These are phyloP conservation scores for Botrytis fragariae DNA, from an alignment of 2,329 filamentous ascomycete genomes.

Conservation along the genomic window DNA sequence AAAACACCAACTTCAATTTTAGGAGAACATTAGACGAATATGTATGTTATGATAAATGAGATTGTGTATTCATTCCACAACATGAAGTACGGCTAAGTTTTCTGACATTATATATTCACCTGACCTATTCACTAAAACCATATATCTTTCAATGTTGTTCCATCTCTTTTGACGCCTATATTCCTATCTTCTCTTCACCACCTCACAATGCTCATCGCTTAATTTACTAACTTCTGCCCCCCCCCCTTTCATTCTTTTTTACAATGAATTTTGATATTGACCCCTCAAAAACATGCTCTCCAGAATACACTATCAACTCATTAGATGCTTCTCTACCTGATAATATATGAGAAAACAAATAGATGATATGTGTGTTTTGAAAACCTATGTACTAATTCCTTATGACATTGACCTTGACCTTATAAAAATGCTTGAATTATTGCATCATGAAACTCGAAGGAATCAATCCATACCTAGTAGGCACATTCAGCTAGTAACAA, in stretches of 20 bases:
- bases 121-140: not conserved
- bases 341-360: not conserved
- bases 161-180: not conserved
- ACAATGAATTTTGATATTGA: not conserved
- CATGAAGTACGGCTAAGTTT: not conserved
- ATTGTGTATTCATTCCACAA: not conserved
- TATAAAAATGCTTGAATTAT: not conserved
- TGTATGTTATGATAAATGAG: not conserved
- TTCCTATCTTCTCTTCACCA: not conserved
- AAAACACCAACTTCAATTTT: not conserved
- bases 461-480: not conserved
- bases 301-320: not conserved
- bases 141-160: not conserved
- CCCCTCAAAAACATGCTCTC: not conserved
- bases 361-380: not conserved
- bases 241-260: not conserved
- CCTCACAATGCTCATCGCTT: not conserved
- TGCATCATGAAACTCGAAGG: not conserved
- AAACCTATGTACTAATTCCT: not conserved
- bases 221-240: not conserved
- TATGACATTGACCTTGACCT: not conserved
- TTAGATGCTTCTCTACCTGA: not conserved
- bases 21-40: not conserved
- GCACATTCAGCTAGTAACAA: not conserved
- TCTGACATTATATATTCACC: not conserved